Evolutionary conservation across 176 grass and related monocot species (phyloP).

Genomic region (Guadua angustifolia): DNA sequence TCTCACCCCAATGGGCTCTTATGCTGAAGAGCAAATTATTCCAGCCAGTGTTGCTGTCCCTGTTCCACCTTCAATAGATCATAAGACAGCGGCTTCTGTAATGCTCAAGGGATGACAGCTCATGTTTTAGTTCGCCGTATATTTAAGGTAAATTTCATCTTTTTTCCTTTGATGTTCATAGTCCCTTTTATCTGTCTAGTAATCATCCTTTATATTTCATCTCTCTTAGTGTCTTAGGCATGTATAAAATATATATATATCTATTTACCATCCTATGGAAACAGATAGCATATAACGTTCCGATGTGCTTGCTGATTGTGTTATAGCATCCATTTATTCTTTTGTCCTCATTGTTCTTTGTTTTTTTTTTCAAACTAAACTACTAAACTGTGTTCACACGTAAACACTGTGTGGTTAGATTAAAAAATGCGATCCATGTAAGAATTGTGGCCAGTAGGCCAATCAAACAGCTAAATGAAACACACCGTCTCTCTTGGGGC

Average conservation of each 20-base stretch:
- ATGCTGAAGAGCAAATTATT: conserved; percentile 82
- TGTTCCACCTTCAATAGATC: conserved; percentile 63
- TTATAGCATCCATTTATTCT: not conserved
- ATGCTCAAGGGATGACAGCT: conserved; percentile 88
- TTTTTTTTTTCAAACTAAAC: not conserved
- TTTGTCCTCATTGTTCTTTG: not conserved
- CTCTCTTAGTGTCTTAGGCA: not conserved
- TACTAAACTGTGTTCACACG: not conserved
- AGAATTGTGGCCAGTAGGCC: not conserved
- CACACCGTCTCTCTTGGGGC: not conserved
- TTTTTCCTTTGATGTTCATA: not conserved
- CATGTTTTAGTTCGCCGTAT: conserved; percentile 69
- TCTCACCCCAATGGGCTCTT: conserved; percentile 83
- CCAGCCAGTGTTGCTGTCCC: conserved; percentile 69
- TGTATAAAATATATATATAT: not conserved
- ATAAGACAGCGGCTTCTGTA: conserved; percentile 66
- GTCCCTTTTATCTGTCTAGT: not conserved
- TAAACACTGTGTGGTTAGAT: not conserved
- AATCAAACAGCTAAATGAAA: not conserved
- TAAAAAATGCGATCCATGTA: not conserved
- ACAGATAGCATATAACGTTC: not conserved
- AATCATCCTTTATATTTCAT: not conserved
- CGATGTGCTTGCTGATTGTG: not conserved
- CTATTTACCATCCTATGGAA: not conserved
- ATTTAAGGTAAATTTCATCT: conserved; percentile 49